A percentile compares a stretch with the other conserved stretches of the same genome.
Evolutionary conservation across 148 eudicot genomes (phyloP).

Genomic region (Nyssa sinensis): DNA sequence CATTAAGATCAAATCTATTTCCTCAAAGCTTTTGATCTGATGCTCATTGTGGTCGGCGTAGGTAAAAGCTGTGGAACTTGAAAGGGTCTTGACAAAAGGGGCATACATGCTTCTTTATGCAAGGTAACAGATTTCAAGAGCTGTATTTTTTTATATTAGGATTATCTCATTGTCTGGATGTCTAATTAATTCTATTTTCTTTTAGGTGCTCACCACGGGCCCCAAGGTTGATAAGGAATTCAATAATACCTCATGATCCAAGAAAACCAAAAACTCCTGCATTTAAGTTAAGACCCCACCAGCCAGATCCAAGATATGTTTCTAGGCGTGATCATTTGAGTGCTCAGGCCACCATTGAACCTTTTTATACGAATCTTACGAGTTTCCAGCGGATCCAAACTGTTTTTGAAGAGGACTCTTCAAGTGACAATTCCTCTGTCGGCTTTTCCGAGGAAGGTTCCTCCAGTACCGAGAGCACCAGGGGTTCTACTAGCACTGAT

Average conservation of each 20-base stretch:
- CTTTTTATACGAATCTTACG: slow-evolving; percentile 15
- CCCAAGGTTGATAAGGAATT: slow-evolving; percentile 61
- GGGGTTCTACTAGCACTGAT: slow-evolving; percentile 52
- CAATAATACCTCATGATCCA: slow-evolving; percentile 39
- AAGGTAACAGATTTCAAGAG: slow-evolving; percentile 39
- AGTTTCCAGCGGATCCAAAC: slow-evolving; percentile 20
- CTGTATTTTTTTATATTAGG: not conserved
- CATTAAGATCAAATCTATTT: not conserved
- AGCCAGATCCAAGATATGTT: slow-evolving; percentile 15
- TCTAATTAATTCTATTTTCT: not conserved
- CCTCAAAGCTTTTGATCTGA: slow-evolving; percentile 1
- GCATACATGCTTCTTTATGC: slow-evolving; percentile 95
- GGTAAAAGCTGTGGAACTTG: slow-evolving; percentile 71
- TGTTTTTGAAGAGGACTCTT: slow-evolving; percentile 43
- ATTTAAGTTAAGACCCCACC: slow-evolving; percentile 23
- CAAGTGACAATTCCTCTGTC: slow-evolving; percentile 63
- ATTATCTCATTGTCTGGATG: not conserved
- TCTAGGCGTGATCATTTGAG: slow-evolving; percentile 3
- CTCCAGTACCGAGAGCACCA: slow-evolving; percentile 46
- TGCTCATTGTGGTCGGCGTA: slow-evolving; percentile 25
- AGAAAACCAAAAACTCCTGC: slow-evolving; percentile 32
- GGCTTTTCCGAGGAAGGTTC: slow-evolving; percentile 50
- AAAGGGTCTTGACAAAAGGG: slow-evolving; percentile 61
- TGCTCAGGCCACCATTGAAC: slow-evolving; percentile 14
- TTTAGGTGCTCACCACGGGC: slow-evolving; percentile 87